These are phyloP conservation scores for Echinochloa phyllopogon DNA, from an alignment of 176 grass and related monocot genomes.

Conservation along the genomic window DNA sequence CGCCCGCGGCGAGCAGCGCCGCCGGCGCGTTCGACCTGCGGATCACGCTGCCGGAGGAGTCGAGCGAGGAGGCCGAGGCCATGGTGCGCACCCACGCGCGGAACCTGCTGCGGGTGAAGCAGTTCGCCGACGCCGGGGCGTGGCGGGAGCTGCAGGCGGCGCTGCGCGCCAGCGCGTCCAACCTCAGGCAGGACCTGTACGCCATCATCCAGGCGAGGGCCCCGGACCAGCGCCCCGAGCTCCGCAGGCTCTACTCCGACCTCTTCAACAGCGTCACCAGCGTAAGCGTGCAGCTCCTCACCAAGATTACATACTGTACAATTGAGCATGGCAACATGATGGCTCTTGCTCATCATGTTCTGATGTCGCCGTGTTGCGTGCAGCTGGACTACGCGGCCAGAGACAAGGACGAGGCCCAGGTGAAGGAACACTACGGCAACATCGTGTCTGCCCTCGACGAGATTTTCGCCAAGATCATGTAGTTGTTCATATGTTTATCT, in stretches of 20 bases:
- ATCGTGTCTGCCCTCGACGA: slow-evolving; percentile 61
- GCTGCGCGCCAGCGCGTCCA: slow-evolving; percentile 60
- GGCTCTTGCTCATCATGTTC: not conserved
- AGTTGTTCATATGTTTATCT: not conserved
- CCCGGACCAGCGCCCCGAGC: slow-evolving; percentile 51
- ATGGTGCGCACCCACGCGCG: slow-evolving; percentile 56
- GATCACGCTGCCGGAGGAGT: slow-evolving; percentile 64
- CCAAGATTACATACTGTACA: not conserved
- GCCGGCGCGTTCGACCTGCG: slow-evolving; percentile 63
- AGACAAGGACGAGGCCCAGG: slow-evolving; percentile 58
- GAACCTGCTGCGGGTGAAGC: slow-evolving; percentile 69
- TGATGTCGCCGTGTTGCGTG: not conserved
- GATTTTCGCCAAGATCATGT: slow-evolving; percentile 69
- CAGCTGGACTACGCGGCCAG: slow-evolving; percentile 74
- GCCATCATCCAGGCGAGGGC: slow-evolving; percentile 80
- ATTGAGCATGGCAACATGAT: not conserved
- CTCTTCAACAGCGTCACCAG: slow-evolving; percentile 81
- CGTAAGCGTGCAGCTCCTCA: slow-evolving; percentile 22
- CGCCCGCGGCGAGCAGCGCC: slow-evolving; percentile 23
- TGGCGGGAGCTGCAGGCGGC: slow-evolving; percentile 71
- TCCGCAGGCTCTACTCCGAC: slow-evolving; percentile 74
- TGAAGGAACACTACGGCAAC: slow-evolving; percentile 63
- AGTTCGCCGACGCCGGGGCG: slow-evolving; percentile 68
- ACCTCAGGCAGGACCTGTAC: slow-evolving; percentile 89
- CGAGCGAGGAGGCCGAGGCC: slow-evolving; percentile 67